Base-by-base conservation (phyloP, 2,329 filamentous ascomycete genomes). In the Penicillium concentricum region DNA sequence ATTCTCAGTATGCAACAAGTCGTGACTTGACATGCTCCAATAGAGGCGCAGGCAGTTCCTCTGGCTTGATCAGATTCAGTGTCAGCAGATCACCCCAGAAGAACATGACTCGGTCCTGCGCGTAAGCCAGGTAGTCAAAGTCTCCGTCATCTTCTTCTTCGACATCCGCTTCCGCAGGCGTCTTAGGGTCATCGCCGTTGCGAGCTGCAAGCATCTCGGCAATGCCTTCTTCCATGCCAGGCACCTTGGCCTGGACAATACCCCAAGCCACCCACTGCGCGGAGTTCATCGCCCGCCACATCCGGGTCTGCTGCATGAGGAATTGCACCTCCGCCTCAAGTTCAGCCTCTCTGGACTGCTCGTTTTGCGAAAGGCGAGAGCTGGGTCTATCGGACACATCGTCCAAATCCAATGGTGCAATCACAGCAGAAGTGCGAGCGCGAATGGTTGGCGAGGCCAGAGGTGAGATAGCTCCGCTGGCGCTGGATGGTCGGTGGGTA, bases 221-320 rank as follows among this genome's bases (percentile, higher is more conserved):
- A 42, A 72, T 66, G 12, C 71, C 74, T 55, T 75, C 74, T 50
- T 88, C 84, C 71, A 93, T 80, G 0, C 87, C 90, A 0, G 90
- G 87, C 1, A 96, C 82, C 71, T 94, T 92, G 46, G 94, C 93
- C 76, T 99, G 94, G 50, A 99, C 89, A 60, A 97, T 91, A 24
- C 94, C 94, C 94, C 94, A 99, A 1, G 92, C 90, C 24, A 95
- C 85, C 94, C 94, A 99, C 76, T 90, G 86, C 2, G 91, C 91
- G 35, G 88, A 92, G 75, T 94, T 96, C 38, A 91, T 90, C 0
- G 90, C 80, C 3, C 94, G 86, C 94, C 94, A 99, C 44, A 96
- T 79, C 16, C 86, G 81, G 2, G 91, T 87, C 76, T 97, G 92
- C 39, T 87, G 84, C 69, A 94, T 79, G 28, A 99, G 79, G 50